Evolutionary conservation across 169 alveolate species (phyloP).

Genomic region (Plasmodium coatneyi): DNA sequence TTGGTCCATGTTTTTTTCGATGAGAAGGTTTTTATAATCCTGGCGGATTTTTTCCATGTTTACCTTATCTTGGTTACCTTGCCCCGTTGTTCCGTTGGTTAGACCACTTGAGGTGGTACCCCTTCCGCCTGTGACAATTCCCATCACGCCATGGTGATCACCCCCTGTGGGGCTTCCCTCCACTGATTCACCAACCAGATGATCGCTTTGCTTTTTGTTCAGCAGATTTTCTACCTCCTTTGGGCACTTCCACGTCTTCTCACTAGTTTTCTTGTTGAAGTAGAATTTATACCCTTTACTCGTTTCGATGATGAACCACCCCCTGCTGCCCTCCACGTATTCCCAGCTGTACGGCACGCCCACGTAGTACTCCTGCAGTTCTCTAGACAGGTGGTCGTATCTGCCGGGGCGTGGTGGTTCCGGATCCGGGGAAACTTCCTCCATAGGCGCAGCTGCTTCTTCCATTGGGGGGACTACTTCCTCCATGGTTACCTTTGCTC

Average conservation of each 20-base stretch:
- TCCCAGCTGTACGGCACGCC: constrained; percentile 70
- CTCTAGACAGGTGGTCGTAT: constrained; percentile 24
- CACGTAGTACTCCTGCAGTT: constrained; percentile 28
- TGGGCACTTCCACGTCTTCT: constrained; percentile 64
- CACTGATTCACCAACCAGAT: not conserved
- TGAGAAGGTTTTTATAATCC: constrained; percentile 34
- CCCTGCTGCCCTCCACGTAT: constrained; percentile 47
- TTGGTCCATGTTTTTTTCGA: constrained; percentile 38
- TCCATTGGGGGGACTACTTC: not conserved
- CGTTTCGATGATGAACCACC: constrained; percentile 69
- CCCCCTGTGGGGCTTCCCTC: not conserved
- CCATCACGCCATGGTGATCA: not conserved
- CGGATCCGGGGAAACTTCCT: not conserved
- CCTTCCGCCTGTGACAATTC: not conserved
- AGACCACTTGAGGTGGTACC: not conserved
- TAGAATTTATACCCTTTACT: constrained; percentile 56
- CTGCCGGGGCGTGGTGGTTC: not conserved
- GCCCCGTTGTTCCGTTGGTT: not conserved
- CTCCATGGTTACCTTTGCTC: not conserved
- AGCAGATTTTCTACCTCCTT: constrained; percentile 8
- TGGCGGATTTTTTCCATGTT: not conserved
- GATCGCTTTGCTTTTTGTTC: not conserved
- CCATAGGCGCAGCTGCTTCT: too few species aligned
- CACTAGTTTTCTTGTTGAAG: constrained; percentile 45
- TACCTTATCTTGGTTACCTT: not conserved